Base-by-base conservation (phyloP, 257 asterid genomes). In the Ocimum tenuiflorum region DNA sequence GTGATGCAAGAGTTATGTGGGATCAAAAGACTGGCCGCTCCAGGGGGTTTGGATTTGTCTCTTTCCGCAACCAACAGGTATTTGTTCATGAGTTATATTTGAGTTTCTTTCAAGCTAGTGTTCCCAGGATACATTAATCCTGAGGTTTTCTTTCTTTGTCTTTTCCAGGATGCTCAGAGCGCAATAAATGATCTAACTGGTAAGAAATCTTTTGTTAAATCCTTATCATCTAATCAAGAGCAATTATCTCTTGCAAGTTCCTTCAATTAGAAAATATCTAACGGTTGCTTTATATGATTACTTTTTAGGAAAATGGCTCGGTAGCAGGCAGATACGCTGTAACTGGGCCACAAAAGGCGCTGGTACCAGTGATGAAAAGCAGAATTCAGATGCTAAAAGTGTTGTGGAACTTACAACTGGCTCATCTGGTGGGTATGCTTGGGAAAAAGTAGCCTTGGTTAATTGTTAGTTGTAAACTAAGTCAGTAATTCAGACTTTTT, bases 291-390 rank as follows among this genome's bases (percentile, higher is more conserved):
- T 51, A 55, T 54, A 6, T 77, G 73, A 50, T 45, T 22, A 74
- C 57, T 49, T 63, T 57, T 18, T 80, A 91, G 96, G 96, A 60
- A 88, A 91, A 75, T 91, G 96, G 96, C 94, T 91, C 66, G 96
- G 96, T 29, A 91, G 88, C 78, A 85, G 96, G 79, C 96, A 88
- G 79, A 91, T 91, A 57, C 95, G 98, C 42, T 91, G 98, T 70
- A 91, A 91, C 76, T 91, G 98, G 96, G 98, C 96, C 47, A 60
- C 96, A 9, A 91, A 91, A 76, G 95, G 95, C 72, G 96, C 91
- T 56, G 85, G 79, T 56, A 46, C 79, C 67, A 80, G 80, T 64
- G 98, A 91, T 47, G 96, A 91, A 64, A 79, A 85, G 71, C 94
- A 75, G 80, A 85, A 55, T 63, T 79, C 88, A 52, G 98, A 91